phyloP scores from a whole-genome alignment of 768 basidiomycete genomes.

The Termitomyces sp. region DNA sequence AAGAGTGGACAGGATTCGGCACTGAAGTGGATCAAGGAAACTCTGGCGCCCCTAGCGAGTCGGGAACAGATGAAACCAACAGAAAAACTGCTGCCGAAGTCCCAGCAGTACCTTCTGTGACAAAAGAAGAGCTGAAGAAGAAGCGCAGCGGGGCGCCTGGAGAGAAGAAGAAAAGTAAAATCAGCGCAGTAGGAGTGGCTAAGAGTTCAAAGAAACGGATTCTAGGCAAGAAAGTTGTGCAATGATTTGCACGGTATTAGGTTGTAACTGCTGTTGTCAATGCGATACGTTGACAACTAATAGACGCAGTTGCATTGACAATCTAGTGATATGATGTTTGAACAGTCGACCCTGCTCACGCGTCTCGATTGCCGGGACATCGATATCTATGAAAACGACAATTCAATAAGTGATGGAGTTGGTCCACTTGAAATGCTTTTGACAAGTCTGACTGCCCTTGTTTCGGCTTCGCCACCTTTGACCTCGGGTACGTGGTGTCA shows the following conservation, averaged over 20 bases:
- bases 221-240: conserved; percentile 46
- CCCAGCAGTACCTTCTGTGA: conserved; percentile 16
- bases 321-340: too few species aligned
- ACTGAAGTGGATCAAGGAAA: background rate
- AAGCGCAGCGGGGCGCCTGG: conserved; percentile 38
- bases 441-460: background rate
- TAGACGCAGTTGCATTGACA: too few species aligned
- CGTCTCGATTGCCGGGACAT: too few species aligned
- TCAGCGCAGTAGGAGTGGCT: conserved; percentile 29
- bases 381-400: too few species aligned
- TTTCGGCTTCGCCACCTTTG: background rate
- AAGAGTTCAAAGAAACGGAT: conserved; percentile 52
- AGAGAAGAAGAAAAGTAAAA: conserved; percentile 55
- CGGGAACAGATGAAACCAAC: too few species aligned
- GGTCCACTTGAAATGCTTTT: too few species aligned
- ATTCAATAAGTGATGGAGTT: too few species aligned
- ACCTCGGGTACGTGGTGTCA: conserved; percentile 62
- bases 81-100: background rate
- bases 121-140: conserved; percentile 45
- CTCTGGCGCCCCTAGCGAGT: background rate
- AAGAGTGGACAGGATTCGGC: background rate
- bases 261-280: background rate
- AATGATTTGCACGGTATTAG: conserved; percentile 15
- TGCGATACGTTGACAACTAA: too few species aligned
- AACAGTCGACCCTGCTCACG: too few species aligned